Evolutionary conservation across 148 eudicot species (phyloP), one percentile per base, ranked within the genome.

Genomic region (Cornus kousa): DNA sequence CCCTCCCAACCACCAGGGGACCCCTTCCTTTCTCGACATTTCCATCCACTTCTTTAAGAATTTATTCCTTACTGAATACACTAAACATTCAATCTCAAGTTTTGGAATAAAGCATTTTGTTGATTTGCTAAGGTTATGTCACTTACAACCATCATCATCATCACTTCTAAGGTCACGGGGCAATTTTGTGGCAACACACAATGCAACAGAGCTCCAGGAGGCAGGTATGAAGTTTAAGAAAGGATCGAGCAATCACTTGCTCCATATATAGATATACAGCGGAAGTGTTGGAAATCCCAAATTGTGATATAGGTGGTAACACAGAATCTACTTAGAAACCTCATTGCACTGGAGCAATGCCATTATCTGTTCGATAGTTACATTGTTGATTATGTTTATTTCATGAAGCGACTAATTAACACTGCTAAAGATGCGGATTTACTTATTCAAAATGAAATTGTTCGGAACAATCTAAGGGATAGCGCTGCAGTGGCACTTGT

Each of bases 301-400:
- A 9, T 60, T 17, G 85, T 9, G 6, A 9, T 3, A 59, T 81
- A 60, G 14, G 55, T 3, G 86, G 76, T 73, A 33, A 28, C 5
- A 76, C 85, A 2, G 83, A 83, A 67, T 31, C 74, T 33, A 12
- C 70, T 83, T 13, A 70, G 88, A 50, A 88, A 86, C 76, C 72
- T 88, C 37, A 81, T 85, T 72, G 88, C 79, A 20, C 79, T 87
- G 5, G 90, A 87, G 83, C 86, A 77, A 12, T 85, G 85, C 35
- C 88, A 81, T 24, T 74, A 77, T 39, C 20, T 0, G 75, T 37
- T 17, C 9, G 78, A 77, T 73, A 73, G 82, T 19, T 82, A 82
- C 80, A 70, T 87, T n/a, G 73, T 75, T 16, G 76, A 73, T 31
- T 73, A 73, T 13, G 12, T 16, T 31, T 0, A 2, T 7, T 73